A percentile compares a stretch with the other conserved stretches of the same genome.
phyloP scores from a whole-genome alignment of 1,284 basidiomycete genomes.

The Leccinum laetum region DNA sequence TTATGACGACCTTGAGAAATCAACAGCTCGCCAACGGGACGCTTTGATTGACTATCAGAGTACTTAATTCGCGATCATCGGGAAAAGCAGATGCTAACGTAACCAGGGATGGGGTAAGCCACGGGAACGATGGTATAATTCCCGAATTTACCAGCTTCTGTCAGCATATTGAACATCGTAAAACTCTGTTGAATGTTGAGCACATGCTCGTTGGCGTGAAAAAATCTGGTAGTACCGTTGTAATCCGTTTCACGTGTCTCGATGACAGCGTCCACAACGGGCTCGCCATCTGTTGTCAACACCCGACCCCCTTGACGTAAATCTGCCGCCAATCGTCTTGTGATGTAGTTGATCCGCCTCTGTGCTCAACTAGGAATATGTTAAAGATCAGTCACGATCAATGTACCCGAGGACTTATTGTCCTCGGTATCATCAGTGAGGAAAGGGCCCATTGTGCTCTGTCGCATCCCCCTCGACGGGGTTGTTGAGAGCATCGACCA shows the following conservation, averaged over 20 bases:
- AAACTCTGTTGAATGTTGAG: slow-evolving; percentile 36
- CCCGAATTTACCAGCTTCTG: slow-evolving; percentile 66
- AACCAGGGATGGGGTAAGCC: slow-evolving; percentile 77
- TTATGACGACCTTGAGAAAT: slow-evolving; percentile 65
- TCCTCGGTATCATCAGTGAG: too few species aligned
- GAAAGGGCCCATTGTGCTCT: too few species aligned
- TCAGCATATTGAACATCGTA: slow-evolving; percentile 68
- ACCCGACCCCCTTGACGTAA: slow-evolving; percentile 73
- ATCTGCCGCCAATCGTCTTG: slow-evolving; percentile 48
- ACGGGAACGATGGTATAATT: slow-evolving; percentile 80
- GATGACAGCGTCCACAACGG: slow-evolving; percentile 64
- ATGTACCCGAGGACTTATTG: too few species aligned
- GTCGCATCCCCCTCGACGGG: too few species aligned
- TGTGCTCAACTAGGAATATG: too few species aligned
- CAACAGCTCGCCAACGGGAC: slow-evolving; percentile 71
- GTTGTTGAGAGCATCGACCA: slow-evolving; percentile 42
- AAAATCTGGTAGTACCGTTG: slow-evolving; percentile 18
- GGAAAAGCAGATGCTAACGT: slow-evolving; percentile 40
- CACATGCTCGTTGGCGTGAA: not conserved
- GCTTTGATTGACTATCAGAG: slow-evolving; percentile 4
- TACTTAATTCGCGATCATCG: not conserved
- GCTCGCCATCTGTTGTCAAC: slow-evolving; percentile 63
- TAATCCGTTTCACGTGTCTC: slow-evolving; percentile 89
- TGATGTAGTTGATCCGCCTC: too few species aligned
- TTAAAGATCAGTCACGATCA: too few species aligned